Evolutionary conservation across 148 eudicot species (phyloP), one percentile per base, ranked within the genome.

Genomic region (Silene uniflora): DNA sequence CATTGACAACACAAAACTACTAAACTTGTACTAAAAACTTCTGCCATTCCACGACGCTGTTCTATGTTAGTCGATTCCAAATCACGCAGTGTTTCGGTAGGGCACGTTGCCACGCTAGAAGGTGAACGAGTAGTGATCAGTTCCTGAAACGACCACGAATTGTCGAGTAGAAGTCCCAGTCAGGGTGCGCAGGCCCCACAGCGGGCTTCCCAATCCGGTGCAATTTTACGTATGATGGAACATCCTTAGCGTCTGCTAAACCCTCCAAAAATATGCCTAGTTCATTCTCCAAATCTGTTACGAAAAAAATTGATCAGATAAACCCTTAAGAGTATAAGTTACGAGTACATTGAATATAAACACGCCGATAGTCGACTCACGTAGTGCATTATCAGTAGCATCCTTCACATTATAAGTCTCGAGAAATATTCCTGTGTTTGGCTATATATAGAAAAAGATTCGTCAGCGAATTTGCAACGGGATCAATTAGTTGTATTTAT

Each of bases 201-300:
- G 75, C 62, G 46, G 69, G 74, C 17, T 69, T 75, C 11, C 79
- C 79, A 61, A 77, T 69, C 5, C 68, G n/a, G 69, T 77, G 46
- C 13, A n/a, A 25, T 59, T 73, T 60, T 55, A 79, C 77, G 13
- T 85, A 88, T 3, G 83, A 73, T 2, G 83, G 80, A 69, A 85
- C 90, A 78, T 85, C 84, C 10, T 72, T 78, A 10, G 84, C 88
- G 21, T 74, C 44, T 56, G 67, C 73, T 44, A 76, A 23, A 17
- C 84, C 88, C 21, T 81, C 72, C 62, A 85, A 60, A 73, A 42
- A 88, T 10, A 12, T 6, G 0, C 83, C 71, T 64, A 88, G 18
- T 72, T 82, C 87, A 23, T 54, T 46, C 16, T 69, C 47, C 29
- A 54, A 27, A 46, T 69, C 72, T 69, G 71, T 25, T 16, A 7